These are phyloP conservation scores for Pterulicium gracile DNA, from an alignment of 1,284 basidiomycete genomes.

Conservation along the genomic window DNA sequence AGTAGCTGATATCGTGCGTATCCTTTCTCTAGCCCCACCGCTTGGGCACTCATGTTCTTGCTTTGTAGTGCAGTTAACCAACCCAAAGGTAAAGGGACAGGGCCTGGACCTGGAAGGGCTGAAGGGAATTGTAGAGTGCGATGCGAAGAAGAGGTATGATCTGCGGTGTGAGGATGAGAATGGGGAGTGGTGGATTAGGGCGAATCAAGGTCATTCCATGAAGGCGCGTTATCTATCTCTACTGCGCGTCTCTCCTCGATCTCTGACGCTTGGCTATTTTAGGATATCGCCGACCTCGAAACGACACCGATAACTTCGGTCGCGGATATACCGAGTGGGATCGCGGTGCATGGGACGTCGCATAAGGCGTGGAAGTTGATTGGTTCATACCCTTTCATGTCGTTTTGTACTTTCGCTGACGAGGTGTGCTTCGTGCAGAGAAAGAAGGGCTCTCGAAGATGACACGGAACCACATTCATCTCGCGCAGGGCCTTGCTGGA, in stretches of 20 bases:
- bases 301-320: slow-evolving; percentile 50
- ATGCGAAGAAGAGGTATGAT: slow-evolving; percentile 73
- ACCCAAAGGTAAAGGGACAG: slow-evolving; percentile 25
- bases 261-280: slow-evolving; percentile 2
- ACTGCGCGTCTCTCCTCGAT: neutral
- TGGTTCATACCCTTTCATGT: slow-evolving; percentile 28
- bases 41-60: neutral
- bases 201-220: slow-evolving; percentile 91
- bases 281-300: slow-evolving; percentile 51
- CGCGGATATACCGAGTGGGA: slow-evolving; percentile 46
- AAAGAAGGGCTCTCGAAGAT: slow-evolving; percentile 73
- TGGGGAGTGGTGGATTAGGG: slow-evolving; percentile 74
- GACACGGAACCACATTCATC: slow-evolving; percentile 81
- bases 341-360: slow-evolving; percentile 75
- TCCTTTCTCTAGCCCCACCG: neutral
- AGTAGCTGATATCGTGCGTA: slow-evolving; percentile 63
- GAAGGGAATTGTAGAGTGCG: slow-evolving; percentile 61
- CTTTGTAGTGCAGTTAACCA: slow-evolving; percentile 19
- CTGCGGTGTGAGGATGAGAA: slow-evolving; percentile 44
- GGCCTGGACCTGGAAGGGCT: slow-evolving; percentile 44
- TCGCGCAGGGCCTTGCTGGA: slow-evolving; percentile 63
- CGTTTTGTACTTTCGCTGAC: neutral
- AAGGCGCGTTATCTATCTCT: slow-evolving; percentile 32
- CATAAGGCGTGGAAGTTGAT: slow-evolving; percentile 61
- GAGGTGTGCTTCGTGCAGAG: slow-evolving; percentile 24